A percentile compares a stretch with the other conserved stretches of the same genome.
Evolutionary conservation across 2,329 filamentous ascomycete genomes (phyloP).

Genomic region (Pestalotiopsis sp.): DNA sequence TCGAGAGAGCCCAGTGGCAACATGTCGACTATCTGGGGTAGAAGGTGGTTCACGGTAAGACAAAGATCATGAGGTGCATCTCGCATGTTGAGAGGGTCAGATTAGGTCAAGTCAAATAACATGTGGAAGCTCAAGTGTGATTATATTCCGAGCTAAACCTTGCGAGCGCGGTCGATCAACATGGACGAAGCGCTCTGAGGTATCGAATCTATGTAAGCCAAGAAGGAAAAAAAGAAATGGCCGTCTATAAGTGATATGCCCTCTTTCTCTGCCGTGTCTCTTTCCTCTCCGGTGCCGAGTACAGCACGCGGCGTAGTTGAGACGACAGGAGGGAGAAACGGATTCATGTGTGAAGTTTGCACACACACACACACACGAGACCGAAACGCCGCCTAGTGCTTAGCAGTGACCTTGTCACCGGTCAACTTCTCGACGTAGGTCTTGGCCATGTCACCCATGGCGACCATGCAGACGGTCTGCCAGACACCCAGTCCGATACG

Average conservation of each 20-base stretch:
- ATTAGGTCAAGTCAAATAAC: neutral
- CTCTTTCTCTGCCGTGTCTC: neutral
- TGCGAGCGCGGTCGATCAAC: neutral
- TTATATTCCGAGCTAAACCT: neutral
- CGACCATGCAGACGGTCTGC: slow-evolving; percentile 99
- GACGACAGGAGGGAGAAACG: neutral
- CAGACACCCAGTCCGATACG: slow-evolving; percentile 95
- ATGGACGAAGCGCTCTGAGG: neutral
- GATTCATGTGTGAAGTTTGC: neutral
- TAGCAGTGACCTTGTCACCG: slow-evolving; percentile 65
- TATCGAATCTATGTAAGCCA: neutral
- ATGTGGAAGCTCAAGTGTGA: neutral
- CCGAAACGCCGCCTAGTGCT: slow-evolving; percentile 59
- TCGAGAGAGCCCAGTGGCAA: no score
- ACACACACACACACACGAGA: neutral
- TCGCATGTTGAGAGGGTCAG: neutral
- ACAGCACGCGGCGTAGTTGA: neutral
- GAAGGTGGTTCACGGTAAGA: no score
- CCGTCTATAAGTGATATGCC: neutral
- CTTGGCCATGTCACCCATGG: slow-evolving; percentile 91
- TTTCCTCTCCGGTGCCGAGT: neutral
- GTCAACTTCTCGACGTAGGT: slow-evolving; percentile 69
- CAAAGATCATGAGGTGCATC: no score
- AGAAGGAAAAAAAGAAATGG: neutral
- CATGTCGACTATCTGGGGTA: no score